Evolutionary conservation across 2,329 filamentous ascomycete species (phyloP).

Genomic region (Pestalotiopsis sp.): DNA sequence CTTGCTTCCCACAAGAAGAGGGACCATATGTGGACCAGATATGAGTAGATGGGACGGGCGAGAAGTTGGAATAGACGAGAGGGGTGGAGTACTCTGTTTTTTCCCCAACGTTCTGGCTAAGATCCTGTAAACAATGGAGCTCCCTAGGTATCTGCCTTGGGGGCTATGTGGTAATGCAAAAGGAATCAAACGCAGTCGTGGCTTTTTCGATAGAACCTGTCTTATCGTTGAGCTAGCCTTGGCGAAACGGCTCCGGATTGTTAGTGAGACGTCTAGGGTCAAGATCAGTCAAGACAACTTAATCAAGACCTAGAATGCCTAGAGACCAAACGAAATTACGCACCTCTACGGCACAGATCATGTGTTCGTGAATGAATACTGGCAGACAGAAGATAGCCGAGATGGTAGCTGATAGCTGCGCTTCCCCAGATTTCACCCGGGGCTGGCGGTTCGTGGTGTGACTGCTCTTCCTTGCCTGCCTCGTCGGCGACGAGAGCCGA

Average conservation of each 20-base stretch:
- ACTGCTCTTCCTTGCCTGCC: not conserved
- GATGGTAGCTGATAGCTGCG: not conserved
- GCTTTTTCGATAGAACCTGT: not conserved
- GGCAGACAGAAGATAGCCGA: not conserved
- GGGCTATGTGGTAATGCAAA: not conserved
- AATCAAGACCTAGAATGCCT: not conserved
- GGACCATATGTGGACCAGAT: no score
- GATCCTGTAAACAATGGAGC: not conserved
- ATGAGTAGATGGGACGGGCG: no score
- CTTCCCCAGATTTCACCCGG: not conserved
- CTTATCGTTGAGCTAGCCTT: not conserved
- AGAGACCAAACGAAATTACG: not conserved
- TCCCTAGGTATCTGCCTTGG: not conserved
- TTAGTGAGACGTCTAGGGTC: not conserved
- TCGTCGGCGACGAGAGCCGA: not conserved
- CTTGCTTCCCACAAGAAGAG: not conserved
- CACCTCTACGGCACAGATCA: conserved; percentile 3
- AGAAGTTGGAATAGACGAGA: no score
- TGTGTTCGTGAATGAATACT: not conserved
- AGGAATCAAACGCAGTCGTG: not conserved
- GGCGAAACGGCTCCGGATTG: not conserved
- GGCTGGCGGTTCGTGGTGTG: not conserved
- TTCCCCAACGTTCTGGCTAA: not conserved
- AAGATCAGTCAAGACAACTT: not conserved
- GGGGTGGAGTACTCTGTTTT: not conserved